These are phyloP conservation scores for Saccharum hybrid DNA, from an alignment of 202 grass and related monocot genomes.

Conservation along the genomic window DNA sequence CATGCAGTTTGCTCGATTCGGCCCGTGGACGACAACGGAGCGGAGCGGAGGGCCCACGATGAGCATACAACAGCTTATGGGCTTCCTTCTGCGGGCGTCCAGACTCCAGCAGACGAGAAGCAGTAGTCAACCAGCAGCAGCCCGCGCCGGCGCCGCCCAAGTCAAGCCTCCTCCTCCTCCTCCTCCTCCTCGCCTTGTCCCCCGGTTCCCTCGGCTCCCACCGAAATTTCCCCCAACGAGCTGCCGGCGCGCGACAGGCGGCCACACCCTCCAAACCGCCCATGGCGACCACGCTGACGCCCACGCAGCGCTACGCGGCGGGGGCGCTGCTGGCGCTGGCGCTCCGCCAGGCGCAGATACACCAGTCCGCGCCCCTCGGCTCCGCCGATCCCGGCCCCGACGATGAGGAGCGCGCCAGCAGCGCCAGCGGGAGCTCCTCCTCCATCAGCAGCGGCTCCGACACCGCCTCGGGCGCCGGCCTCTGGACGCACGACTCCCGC, in stretches of 20 bases:
- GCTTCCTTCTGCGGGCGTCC: background rate
- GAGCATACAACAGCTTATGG: background rate
- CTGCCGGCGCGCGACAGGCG: background rate
- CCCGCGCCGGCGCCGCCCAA: slow-evolving; percentile 6
- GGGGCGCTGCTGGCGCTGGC: slow-evolving; percentile 81
- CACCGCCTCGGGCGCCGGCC: slow-evolving; percentile 37
- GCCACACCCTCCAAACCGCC: background rate
- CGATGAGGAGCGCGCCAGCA: slow-evolving; percentile 54
- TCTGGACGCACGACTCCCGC: slow-evolving; percentile 93
- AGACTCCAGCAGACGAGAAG: background rate
- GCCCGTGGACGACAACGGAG: no score
- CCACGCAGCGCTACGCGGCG: slow-evolving; percentile 90
- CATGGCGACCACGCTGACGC: slow-evolving; percentile 71
- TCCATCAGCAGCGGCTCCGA: slow-evolving; percentile 25
- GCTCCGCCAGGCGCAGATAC: slow-evolving; percentile 94
- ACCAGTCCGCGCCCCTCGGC: slow-evolving; percentile 79
- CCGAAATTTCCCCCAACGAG: slow-evolving; percentile 4
- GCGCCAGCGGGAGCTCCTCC: slow-evolving; percentile 52
- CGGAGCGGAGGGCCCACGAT: background rate
- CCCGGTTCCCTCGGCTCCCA: background rate
- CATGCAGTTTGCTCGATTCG: no score
- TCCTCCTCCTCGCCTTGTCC: background rate
- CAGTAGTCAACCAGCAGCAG: background rate
- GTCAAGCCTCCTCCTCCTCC: background rate
- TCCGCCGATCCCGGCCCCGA: background rate